Evolutionary conservation across 139 green algal genomes (phyloP), one percentile per base, ranked within the genome.

Genomic region (Pedinophyceae sp.): DNA sequence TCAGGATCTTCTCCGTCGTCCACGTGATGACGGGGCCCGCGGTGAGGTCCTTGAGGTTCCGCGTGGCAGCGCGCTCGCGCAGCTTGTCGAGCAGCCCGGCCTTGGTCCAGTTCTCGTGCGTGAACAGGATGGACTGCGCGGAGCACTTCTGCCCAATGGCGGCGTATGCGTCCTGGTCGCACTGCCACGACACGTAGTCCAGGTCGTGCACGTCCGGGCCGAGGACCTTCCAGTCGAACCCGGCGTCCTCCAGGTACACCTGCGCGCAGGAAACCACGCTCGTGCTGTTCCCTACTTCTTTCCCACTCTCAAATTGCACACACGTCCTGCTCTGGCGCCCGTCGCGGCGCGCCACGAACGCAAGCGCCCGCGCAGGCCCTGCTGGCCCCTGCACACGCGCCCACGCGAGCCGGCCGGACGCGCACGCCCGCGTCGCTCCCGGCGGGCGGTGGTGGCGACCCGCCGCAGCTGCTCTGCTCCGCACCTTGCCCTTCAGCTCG

Each of bases 151-250:
- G 89, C 0, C 89, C 89, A 40, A 53, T 81, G 81, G 77, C 94
- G 0, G 89, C 85, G 54, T 96, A 97, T 0, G 89, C 89, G 48
- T 97, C 89, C 71, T 97, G 89, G 64, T 97, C 89, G 54, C 80
- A 91, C 71, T 86, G 71, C 84, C 83, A 95, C 2, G 89, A 84
- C 47, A 94, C 80, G 50, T 95, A 94, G 28, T 89, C 80, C 7
- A 81, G 17, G 26, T 84, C 59, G 2, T 49, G 16, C 26, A 85
- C 68, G 54, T 91, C 65, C 1, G 85, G 85, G 3, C 87, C 87
- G 30, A 95, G 70, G 15, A 95, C 76, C 48, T 97, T 97, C 89
- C 89, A 97, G 74, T 97, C 89, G 58, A 95, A 97, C 1, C 89
- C 89, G 1, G 89, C 89, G 57, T 97, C 89, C 71, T 97, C 89